Conservation (phyloP, 2,329 filamentous ascomycete species). For the Emericellopsis cladophorae region DNA sequence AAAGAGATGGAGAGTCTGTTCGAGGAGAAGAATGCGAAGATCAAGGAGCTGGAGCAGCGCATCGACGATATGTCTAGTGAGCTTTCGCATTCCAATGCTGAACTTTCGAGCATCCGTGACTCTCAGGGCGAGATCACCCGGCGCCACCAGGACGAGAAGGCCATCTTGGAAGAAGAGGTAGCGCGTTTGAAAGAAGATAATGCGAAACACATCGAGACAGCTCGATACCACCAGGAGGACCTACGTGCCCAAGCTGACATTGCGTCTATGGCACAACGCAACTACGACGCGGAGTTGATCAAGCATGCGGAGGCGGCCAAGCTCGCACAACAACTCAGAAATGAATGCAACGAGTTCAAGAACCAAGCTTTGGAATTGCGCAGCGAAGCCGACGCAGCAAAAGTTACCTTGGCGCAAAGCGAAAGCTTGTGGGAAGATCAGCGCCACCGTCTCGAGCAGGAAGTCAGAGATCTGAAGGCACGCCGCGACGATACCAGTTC, state of each 20-base stretch:
- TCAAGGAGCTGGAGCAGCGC: slow-evolving; percentile 71
- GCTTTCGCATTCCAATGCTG: slow-evolving; percentile 66
- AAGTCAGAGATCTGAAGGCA: slow-evolving; percentile 65
- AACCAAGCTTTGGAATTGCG: slow-evolving; percentile 62
- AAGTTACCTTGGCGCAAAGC: slow-evolving; percentile 63
- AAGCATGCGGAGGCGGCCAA: slow-evolving; percentile 95
- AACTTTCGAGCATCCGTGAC: slow-evolving; percentile 69
- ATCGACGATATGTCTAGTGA: slow-evolving; percentile 76
- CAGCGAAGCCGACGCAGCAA: slow-evolving; percentile 77
- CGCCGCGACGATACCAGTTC: slow-evolving; percentile 74
- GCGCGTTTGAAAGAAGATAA: slow-evolving; percentile 72
- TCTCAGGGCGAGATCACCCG: slow-evolving; percentile 63
- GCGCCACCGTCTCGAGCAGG: slow-evolving; percentile 67
- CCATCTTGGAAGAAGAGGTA: slow-evolving; percentile 66
- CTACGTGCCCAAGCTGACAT: slow-evolving; percentile 90
- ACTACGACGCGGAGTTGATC: slow-evolving; percentile 87
- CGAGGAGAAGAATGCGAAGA: slow-evolving; percentile 64
- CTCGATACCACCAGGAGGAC: slow-evolving; percentile 80
- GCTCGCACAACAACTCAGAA: slow-evolving; percentile 63
- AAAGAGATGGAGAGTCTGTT: slow-evolving; percentile 70
- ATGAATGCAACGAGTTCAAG: slow-evolving; percentile 72
- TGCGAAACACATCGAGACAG: slow-evolving; percentile 65
- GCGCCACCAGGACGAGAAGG: slow-evolving; percentile 71
- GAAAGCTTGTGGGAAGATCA: slow-evolving; percentile 83
- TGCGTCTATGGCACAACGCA: slow-evolving; percentile 81